Conservation (phyloP, 176 grass and related monocot genomes). For the Bothriochloa decipiens region DNA sequence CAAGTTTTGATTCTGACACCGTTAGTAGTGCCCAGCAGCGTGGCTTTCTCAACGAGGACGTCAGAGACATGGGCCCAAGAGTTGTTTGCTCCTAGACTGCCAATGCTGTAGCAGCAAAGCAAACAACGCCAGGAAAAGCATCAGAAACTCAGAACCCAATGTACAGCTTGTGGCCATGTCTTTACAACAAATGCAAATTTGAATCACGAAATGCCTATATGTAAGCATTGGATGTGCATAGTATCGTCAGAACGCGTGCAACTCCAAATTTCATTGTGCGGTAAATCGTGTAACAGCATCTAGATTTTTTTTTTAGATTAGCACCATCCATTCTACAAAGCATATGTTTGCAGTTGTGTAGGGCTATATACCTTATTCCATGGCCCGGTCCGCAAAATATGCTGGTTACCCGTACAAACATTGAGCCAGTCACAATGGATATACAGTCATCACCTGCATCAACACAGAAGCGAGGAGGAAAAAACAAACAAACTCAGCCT, state of each 20-base stretch:
- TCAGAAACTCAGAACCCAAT: slow-evolving; percentile 31
- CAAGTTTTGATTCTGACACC: slow-evolving; percentile 90
- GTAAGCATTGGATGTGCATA: not conserved
- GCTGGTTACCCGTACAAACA: slow-evolving; percentile 48
- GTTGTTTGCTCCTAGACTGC: slow-evolving; percentile 70
- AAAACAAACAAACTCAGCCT: too few relatives aligned
- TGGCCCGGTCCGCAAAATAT: slow-evolving; percentile 85
- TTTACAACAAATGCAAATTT: slow-evolving; percentile 11
- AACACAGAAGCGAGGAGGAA: not conserved
- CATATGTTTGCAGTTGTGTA: not conserved
- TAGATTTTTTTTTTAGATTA: not conserved
- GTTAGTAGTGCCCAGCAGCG: slow-evolving; percentile 74
- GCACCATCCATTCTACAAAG: not conserved
- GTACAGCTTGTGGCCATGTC: slow-evolving; percentile 14
- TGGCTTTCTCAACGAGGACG: slow-evolving; percentile 69
- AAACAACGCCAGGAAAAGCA: slow-evolving; percentile 34
- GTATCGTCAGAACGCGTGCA: not conserved
- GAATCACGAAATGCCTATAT: not conserved
- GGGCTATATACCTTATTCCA: slow-evolving; percentile 58
- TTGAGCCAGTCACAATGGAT: slow-evolving; percentile 73
- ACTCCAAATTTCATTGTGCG: not conserved
- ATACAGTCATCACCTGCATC: slow-evolving; percentile 84
- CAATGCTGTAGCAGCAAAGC: slow-evolving; percentile 60
- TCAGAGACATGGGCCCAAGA: slow-evolving; percentile 62
- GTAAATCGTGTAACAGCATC: not conserved